phyloP scores from a whole-genome alignment of 2,329 filamentous ascomycete species.

The Diplodia corticola region DNA sequence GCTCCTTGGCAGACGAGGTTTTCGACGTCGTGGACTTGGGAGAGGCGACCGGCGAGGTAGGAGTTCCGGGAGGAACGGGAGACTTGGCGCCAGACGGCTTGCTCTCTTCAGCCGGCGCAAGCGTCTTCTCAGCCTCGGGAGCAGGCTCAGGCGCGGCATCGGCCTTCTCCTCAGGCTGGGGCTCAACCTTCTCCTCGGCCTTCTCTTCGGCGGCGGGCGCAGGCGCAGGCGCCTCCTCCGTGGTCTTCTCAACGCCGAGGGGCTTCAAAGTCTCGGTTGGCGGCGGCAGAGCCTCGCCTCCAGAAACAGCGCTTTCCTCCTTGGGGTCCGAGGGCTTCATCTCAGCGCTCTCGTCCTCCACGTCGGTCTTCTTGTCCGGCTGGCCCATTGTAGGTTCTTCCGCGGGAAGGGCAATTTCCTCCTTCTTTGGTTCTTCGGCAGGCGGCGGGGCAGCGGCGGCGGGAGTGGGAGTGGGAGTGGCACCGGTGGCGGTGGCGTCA shows the following conservation, averaged over 20 bases:
- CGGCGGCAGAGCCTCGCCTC: constrained; percentile 39
- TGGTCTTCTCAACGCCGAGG: constrained; percentile 16
- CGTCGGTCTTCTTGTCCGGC: constrained; percentile 47
- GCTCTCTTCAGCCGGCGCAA: not conserved
- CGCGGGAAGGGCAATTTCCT: constrained; percentile 27
- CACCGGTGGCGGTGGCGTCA: not conserved
- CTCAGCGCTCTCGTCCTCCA: constrained; percentile 42
- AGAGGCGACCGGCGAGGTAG: constrained; percentile 17
- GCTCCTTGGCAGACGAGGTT: constrained; percentile 3
- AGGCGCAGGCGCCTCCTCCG: not conserved
- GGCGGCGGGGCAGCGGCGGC: not conserved
- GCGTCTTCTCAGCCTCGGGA: constrained; percentile 31
- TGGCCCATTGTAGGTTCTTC: constrained; percentile 36
- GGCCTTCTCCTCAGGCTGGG: constrained; percentile 31
- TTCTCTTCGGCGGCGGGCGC: not conserved
- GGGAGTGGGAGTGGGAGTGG: not conserved
- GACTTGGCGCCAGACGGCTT: constrained; percentile 32
- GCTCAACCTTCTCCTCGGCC: constrained; percentile 2
- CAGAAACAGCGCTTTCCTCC: constrained; percentile 40
- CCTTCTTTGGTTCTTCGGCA: constrained; percentile 19
- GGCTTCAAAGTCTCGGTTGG: constrained; percentile 30
- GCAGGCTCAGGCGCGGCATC: constrained; percentile 34
- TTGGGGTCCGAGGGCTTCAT: constrained; percentile 45
- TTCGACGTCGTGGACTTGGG: constrained; percentile 22
- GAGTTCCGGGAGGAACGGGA: constrained; percentile 24